Evolutionary conservation across 1,284 basidiomycete genomes (phyloP), one percentile per base, ranked within the genome.

Genomic region (Pseudozyma flocculosa): DNA sequence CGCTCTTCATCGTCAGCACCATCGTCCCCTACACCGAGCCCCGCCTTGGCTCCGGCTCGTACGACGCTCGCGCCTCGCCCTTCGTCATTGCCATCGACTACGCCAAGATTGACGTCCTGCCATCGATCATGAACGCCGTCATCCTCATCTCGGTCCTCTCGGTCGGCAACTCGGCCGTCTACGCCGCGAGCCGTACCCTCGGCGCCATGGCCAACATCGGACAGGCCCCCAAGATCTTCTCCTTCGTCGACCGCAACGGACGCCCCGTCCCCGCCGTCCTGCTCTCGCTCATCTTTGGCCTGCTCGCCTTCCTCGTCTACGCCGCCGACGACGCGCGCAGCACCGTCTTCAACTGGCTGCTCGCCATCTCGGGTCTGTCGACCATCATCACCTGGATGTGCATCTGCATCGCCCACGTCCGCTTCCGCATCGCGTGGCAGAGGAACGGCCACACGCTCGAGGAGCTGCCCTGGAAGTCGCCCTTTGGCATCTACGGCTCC

Each of bases 1-100:
- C 80, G 11, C 83, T 91, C 40, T 76, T 81, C 52, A 77, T 83
- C 58, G 79, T 83, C 51, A 88, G 90, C 51, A 85, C 83, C 32
- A 74, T 82, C 40, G 76, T 83, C 37, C 81, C 80, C 5, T 80
- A 57, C 53, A 54, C 68, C 50, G 41, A 66, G 65, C 10, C 57
- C 13, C 55, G 59, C 54, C 64, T 78, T 42, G 45, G 42, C 13
- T 48, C 63, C 36, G 75, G 71, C 41, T 57, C 79, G 10, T 68
- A 75, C 36, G 79, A 81, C 47, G 80, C 82, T 23, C 67, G 44
- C 55, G 78, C 52, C 67, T 82, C 80, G 2, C 82, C 82, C 7
- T 82, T 84, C 70, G 82, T 83, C 58, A 79, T 83, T 46, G 78
- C 81, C 36, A 74, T 82, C 48, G 65, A 70, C 48, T 68, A 67